These are phyloP conservation scores for Coemansia sp. DNA, from an alignment of 192 early-diverging fungal species.

Conservation along the genomic window DNA sequence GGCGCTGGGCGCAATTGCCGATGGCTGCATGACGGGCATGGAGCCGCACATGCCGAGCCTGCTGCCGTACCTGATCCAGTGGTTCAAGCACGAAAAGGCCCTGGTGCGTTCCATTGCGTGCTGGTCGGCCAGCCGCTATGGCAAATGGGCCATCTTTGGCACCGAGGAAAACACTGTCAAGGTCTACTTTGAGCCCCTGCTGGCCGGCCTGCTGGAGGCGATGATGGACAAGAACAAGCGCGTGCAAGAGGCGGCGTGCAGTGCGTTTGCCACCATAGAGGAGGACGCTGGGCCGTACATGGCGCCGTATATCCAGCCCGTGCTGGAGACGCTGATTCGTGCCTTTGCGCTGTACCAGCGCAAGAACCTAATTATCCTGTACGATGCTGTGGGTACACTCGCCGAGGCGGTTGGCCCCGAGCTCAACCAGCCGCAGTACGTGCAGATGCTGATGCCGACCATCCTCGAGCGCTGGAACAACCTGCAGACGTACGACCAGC, in stretches of 20 bases:
- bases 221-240: conserved; percentile 96
- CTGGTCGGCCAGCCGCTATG: conserved; percentile 96
- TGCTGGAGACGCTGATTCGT: conserved; percentile 71
- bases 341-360: conserved; percentile 92
- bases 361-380: conserved; percentile 93
- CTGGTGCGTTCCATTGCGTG: conserved; percentile 96
- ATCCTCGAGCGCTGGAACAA: conserved; percentile 81
- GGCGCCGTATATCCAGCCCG: conserved; percentile 81
- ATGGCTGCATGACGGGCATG: conserved; percentile 89
- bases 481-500: conserved; percentile 76
- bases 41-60: conserved; percentile 81
- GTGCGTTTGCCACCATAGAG: conserved; percentile 92
- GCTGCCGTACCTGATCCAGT: conserved; percentile 77
- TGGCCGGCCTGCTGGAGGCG: conserved; percentile 67
- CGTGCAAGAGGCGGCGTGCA: conserved; percentile 96
- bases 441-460: conserved; percentile 81
- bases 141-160: conserved; percentile 67
- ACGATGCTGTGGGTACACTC: conserved; percentile 96
- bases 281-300: conserved; percentile 81
- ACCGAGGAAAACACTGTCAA: conserved; percentile 52
- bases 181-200: conserved; percentile 79
- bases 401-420: conserved; percentile 84
- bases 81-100: conserved; percentile 76
- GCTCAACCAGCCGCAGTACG: conserved; percentile 74
- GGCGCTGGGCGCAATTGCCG: conserved; percentile 95